Conservation (phyloP, 306 rosid genomes). For the Arachis hypogaea region DNA sequence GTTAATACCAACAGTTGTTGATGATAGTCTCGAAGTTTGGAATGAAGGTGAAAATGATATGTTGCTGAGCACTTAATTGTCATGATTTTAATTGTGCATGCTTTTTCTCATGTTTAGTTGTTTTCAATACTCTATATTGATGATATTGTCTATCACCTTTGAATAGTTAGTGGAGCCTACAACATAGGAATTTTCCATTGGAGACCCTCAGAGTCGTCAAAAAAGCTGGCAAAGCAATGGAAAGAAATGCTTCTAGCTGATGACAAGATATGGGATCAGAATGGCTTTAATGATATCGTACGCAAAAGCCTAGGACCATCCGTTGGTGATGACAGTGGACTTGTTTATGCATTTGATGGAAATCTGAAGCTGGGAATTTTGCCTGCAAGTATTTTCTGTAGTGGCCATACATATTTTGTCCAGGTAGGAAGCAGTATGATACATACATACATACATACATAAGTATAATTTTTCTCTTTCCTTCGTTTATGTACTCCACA, state of each 20-base stretch:
- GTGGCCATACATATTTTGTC: constrained; percentile 96
- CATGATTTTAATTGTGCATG: constrained; percentile 7
- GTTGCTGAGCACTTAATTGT: constrained; percentile 1
- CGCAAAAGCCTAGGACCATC: constrained; percentile 77
- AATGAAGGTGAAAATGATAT: constrained; percentile 64
- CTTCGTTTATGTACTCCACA: constrained; percentile 10
- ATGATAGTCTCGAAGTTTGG: constrained; percentile 86
- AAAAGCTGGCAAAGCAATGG: constrained; percentile 86
- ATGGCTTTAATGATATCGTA: constrained; percentile 80
- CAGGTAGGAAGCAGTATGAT: constrained; percentile 55
- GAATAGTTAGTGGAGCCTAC: constrained; percentile 77
- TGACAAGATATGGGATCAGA: constrained; percentile 95
- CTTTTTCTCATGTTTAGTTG: constrained; percentile 18
- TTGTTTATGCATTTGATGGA: constrained; percentile 85
- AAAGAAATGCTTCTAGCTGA: constrained; percentile 78
- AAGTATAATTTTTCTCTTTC: constrained; percentile 1
- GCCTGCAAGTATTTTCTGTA: constrained; percentile 93
- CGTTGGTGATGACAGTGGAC: constrained; percentile 74
- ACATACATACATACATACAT: background rate
- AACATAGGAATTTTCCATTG: constrained; percentile 97
- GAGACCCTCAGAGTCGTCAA: constrained; percentile 85
- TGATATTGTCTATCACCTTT: constrained; percentile 17
- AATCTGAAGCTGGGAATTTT: constrained; percentile 85
- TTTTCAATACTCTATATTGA: constrained; percentile 31
- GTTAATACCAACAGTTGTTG: constrained; percentile 83